phyloP scores from a whole-genome alignment of 1,284 basidiomycete species.

The Moesziomyces antarcticus region DNA sequence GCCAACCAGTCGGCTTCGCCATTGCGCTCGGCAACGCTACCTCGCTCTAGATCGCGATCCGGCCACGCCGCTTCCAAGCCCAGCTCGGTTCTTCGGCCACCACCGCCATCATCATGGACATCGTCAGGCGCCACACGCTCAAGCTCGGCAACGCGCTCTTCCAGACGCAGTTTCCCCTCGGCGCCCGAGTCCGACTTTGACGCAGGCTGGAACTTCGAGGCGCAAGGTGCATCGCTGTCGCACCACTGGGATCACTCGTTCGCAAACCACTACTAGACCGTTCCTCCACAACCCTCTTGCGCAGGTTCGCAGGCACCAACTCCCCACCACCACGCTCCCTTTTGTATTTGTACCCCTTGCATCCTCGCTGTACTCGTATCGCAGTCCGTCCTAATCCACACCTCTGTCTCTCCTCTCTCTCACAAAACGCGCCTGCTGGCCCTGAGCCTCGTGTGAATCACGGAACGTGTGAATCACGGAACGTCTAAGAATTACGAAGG shows the following conservation, averaged over 20 bases:
- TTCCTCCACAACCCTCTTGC: neutral
- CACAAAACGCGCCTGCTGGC: too few relatives aligned
- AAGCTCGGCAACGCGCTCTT: too few relatives aligned
- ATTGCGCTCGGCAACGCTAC: constrained; percentile 29
- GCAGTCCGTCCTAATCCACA: too few relatives aligned
- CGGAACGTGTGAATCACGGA: too few relatives aligned
- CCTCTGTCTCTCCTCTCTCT: too few relatives aligned
- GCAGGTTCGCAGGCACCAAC: neutral
- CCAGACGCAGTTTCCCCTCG: neutral
- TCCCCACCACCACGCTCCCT: neutral
- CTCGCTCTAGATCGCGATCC: constrained; percentile 13
- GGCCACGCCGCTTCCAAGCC: neutral
- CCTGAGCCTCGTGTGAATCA: too few relatives aligned
- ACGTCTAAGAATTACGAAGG: too few relatives aligned
- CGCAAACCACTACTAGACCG: constrained; percentile 8
- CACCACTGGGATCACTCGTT: neutral
- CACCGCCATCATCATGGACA: constrained; percentile 1
- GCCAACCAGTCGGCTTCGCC: constrained; percentile 7
- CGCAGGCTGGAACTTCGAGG: constrained; percentile 29
- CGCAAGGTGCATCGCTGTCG: neutral
- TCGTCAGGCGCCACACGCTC: too few relatives aligned
- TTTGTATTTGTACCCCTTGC: constrained; percentile 10
- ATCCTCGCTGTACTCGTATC: too few relatives aligned
- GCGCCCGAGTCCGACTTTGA: constrained; percentile 14
- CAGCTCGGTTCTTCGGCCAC: constrained; percentile 8